phyloP scores from a whole-genome alignment of 352 stramenopile genomes.

The Phytophthora tentaculata region DNA sequence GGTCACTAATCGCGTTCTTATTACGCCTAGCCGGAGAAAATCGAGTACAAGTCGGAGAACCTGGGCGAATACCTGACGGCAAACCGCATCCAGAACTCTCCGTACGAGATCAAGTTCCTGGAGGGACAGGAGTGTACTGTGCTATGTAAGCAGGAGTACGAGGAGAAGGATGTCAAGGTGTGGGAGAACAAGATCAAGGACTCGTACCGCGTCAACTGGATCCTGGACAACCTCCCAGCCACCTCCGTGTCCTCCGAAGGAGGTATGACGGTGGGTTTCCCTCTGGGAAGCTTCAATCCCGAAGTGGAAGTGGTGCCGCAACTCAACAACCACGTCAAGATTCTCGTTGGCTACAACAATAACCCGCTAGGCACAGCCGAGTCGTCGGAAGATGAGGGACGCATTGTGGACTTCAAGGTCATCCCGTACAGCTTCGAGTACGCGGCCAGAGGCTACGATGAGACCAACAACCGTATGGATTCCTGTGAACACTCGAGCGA shows the following conservation, averaged over 20 bases:
- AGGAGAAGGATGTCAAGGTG: conserved; percentile 92
- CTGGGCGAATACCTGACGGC: conserved; percentile 98
- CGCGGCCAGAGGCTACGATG: conserved; percentile 68
- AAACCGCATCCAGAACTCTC: conserved; percentile 99
- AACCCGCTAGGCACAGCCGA: conserved; percentile 66
- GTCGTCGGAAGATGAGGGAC: conserved; percentile 79
- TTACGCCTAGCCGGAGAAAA: conserved; percentile 70
- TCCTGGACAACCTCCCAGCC: conserved; percentile 98
- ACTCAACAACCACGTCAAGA: conserved; percentile 99
- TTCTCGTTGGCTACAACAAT: conserved; percentile 98
- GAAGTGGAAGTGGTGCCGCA: conserved; percentile 91
- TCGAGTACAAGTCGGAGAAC: conserved; percentile 98
- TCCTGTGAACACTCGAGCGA: conserved; percentile 75
- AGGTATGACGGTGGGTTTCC: conserved; percentile 82
- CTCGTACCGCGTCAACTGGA: conserved; percentile 98
- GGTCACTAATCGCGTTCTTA: conserved; percentile 6
- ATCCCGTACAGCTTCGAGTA: conserved; percentile 98
- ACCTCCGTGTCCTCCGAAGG: conserved; percentile 75
- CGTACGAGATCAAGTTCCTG: conserved; percentile 95
- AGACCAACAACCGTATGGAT: conserved; percentile 76
- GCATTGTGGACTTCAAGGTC: conserved; percentile 99
- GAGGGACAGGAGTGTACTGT: conserved; percentile 75
- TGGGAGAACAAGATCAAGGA: conserved; percentile 96
- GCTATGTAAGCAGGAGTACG: conserved; percentile 86
- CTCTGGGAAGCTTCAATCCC: conserved; percentile 90